Conservation (phyloP, 805 yeast species). For the Clavispora phyllophila region DNA sequence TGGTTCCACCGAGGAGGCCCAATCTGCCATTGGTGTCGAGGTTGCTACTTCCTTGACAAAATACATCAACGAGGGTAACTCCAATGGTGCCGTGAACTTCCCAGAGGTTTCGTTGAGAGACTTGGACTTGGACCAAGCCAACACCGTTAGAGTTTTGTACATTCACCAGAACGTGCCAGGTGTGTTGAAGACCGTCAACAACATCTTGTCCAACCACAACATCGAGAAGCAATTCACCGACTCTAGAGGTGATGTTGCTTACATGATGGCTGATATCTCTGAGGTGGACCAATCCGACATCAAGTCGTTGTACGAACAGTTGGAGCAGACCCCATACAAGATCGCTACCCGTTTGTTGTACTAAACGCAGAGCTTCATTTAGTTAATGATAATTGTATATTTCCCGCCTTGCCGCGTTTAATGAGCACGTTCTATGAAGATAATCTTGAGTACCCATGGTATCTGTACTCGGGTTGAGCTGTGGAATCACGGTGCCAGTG, state of each 20-base stretch:
- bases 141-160: constrained; percentile 88
- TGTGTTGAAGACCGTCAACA: constrained; percentile 95
- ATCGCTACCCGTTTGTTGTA: constrained; percentile 87
- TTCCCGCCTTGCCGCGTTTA: not conserved
- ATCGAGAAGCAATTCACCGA: constrained; percentile 98
- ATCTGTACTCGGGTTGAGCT: no score
- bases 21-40: constrained; percentile 94
- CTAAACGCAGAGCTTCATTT: constrained; percentile 25
- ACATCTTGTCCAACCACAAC: constrained; percentile 88
- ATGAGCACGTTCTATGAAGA: no score
- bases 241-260: constrained; percentile 92
- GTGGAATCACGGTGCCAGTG: no score
- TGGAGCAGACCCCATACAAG: constrained; percentile 85
- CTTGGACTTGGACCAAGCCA: constrained; percentile 78
- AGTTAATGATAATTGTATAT: not conserved
- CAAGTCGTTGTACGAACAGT: constrained; percentile 74
- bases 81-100: constrained; percentile 96
- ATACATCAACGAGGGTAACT: constrained; percentile 93
- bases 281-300: constrained; percentile 80
- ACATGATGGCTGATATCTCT: constrained; percentile 95
- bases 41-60: constrained; percentile 81
- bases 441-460: no score
- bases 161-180: constrained; percentile 98
- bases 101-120: constrained; percentile 94
- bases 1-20: constrained; percentile 99